phyloP scores from a whole-genome alignment of 768 basidiomycete species.

The Termitomyces sp. region DNA sequence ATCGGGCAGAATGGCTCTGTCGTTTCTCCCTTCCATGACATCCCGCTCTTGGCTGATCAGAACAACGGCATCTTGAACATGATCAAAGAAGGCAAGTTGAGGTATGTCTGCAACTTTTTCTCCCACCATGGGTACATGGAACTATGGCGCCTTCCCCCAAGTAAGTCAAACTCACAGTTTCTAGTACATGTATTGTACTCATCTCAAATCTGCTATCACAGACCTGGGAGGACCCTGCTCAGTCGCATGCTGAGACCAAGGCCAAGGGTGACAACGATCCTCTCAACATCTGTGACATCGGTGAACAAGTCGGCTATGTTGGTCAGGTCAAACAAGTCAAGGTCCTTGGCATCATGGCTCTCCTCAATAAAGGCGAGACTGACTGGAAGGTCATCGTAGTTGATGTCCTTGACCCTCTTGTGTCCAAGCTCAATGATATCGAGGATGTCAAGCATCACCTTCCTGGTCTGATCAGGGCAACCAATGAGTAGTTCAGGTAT shows the following conservation, averaged over 20 bases:
- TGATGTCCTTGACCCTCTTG: slow-evolving; percentile 92
- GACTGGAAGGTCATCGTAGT: slow-evolving; percentile 99
- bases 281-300: slow-evolving; percentile 99
- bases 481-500: slow-evolving; percentile 98
- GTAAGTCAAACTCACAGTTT: slow-evolving; percentile 30
- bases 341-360: slow-evolving; percentile 99
- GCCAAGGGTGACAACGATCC: slow-evolving; percentile 99
- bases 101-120: slow-evolving; percentile 99
- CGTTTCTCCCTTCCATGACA: slow-evolving; percentile 89
- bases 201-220: slow-evolving; percentile 23
- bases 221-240: slow-evolving; percentile 97
- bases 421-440: slow-evolving; percentile 94
- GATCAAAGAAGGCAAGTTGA: slow-evolving; percentile 94
- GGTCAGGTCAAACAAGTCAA: slow-evolving; percentile 99
- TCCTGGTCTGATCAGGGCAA: slow-evolving; percentile 93
- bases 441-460: slow-evolving; percentile 99
- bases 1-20: slow-evolving; percentile 86
- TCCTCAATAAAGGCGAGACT: slow-evolving; percentile 98
- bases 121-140: slow-evolving; percentile 99
- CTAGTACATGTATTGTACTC: background rate
- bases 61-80: slow-evolving; percentile 96
- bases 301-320: slow-evolving; percentile 94
- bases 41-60: slow-evolving; percentile 96
- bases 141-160: slow-evolving; percentile 99
- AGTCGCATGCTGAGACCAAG: slow-evolving; percentile 92